Evolutionary conservation across 371 early-diverging fungal species (phyloP), one percentile per base, ranked within the genome.

Genomic region (Cokeromyces recurvatus): DNA sequence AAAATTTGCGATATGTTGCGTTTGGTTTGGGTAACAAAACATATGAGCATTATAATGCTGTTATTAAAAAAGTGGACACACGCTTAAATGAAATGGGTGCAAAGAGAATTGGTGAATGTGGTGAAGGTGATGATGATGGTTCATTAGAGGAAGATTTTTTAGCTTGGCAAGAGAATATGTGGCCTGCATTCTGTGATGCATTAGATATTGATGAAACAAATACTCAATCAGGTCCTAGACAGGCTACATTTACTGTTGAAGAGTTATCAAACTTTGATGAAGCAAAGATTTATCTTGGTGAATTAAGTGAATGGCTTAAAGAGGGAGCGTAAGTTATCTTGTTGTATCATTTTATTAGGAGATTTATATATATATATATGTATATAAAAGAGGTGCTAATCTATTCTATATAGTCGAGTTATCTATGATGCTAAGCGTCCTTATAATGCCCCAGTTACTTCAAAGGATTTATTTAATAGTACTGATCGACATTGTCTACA

Each of bases 11-110:
- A 25, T 96, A 84, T 57, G 71, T 91, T 21, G 62, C 90, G 25
- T 97, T 98, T 78, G 97, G 92, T n/a, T 80, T 98, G 21, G 98
- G 98, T 39, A 98, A 95, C 82, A 91, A 82, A 57, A 97, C 98
- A 6, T 98, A 98, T 69, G 97, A 97, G 63, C 90, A 92, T 58
- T 97, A 87, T 66, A 95, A 97, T 61, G 82, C 85, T 43, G 89
- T 91, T 32, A 79, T 74, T 19, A 73, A 91, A 21, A 69, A 73
- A 3, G 55, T 91, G 14, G 87, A 91, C 47, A 67, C 66, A 22
- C 70, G 79, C 17, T 64, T 95, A 41, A 51, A 49, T 17, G 59
- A 57, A 10, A 66, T 88, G 39, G 96, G 97, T 24, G 96, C 89
- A 14, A 62, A 53, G 14, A 77, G 89, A n/a, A 61, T 96, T 29